Evolutionary conservation across 768 basidiomycete species (phyloP).

Genomic region (Rickenella mellea): DNA sequence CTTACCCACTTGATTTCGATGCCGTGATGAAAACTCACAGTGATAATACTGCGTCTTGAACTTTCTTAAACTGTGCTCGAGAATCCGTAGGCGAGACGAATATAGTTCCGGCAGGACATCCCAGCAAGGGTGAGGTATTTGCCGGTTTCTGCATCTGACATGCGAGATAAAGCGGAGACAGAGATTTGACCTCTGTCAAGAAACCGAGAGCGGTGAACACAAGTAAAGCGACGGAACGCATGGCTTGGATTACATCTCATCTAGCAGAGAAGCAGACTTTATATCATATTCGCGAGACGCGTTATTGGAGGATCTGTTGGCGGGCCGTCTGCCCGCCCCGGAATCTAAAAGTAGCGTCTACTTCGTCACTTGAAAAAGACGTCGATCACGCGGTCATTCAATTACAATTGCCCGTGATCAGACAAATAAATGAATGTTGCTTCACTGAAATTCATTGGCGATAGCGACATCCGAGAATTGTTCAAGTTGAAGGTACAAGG

Average conservation of each 20-base stretch:
- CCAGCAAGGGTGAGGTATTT: conserved; percentile 31
- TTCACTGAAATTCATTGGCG: no score
- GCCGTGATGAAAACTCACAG: conserved; percentile 29
- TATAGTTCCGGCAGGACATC: conserved; percentile 50
- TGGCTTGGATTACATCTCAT: background rate
- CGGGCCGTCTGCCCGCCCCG: no score
- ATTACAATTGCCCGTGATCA: no score
- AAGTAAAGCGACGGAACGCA: no score
- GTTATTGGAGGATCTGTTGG: background rate
- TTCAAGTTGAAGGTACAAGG: no score
- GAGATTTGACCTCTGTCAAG: conserved; percentile 9
- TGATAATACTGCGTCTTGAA: conserved; percentile 49
- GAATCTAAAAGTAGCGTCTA: no score
- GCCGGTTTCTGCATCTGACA: conserved; percentile 45
- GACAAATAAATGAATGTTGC: no score
- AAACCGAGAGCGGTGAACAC: no score
- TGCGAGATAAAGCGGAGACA: conserved; percentile 36
- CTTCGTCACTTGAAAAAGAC: no score
- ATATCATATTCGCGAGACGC: background rate
- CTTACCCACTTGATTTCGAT: background rate
- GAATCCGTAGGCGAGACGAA: conserved; percentile 44
- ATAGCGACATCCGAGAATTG: no score
- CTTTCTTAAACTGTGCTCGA: conserved; percentile 32
- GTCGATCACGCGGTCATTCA: no score
- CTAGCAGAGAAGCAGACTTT: background rate